Evolutionary conservation across 1,284 basidiomycete species (phyloP).

Genomic region (Sporisorium graminicola): DNA sequence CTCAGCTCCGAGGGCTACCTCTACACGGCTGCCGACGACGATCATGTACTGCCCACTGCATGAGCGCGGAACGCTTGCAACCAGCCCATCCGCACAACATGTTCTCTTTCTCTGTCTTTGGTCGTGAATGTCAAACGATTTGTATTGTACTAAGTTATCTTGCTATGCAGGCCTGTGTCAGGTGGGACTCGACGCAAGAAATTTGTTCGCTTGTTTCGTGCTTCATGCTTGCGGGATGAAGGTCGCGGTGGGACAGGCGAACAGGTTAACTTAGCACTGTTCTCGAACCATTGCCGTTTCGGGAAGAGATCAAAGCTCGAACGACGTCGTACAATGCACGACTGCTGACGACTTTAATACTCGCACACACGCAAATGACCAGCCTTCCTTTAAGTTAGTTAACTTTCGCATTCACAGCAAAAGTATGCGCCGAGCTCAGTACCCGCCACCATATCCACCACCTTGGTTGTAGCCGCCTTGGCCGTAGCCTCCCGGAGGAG

Average conservation of each 20-base stretch:
- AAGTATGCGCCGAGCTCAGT: constrained; percentile 11
- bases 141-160: neutral
- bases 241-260: no score
- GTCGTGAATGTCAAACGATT: constrained; percentile 2
- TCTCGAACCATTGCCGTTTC: no score
- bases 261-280: no score
- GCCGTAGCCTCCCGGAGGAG: constrained; percentile 27
- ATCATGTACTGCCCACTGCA: constrained; percentile 62
- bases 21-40: constrained; percentile 62
- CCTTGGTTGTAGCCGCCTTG: constrained; percentile 26
- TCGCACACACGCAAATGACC: no score
- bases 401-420: neutral
- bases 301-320: no score
- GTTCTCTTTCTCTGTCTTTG: neutral
- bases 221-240: neutral
- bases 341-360: no score
- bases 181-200: neutral
- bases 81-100: no score
- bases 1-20: constrained; percentile 60
- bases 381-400: no score
- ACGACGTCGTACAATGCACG: no score
- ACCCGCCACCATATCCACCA: constrained; percentile 41
- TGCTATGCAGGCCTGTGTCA: neutral
- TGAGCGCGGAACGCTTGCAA: constrained; percentile 1
- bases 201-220: no score